Evolutionary conservation across 139 green algal genomes (phyloP), one percentile per base, ranked within the genome.

Genomic region (Chlamydomonas sp.): DNA sequence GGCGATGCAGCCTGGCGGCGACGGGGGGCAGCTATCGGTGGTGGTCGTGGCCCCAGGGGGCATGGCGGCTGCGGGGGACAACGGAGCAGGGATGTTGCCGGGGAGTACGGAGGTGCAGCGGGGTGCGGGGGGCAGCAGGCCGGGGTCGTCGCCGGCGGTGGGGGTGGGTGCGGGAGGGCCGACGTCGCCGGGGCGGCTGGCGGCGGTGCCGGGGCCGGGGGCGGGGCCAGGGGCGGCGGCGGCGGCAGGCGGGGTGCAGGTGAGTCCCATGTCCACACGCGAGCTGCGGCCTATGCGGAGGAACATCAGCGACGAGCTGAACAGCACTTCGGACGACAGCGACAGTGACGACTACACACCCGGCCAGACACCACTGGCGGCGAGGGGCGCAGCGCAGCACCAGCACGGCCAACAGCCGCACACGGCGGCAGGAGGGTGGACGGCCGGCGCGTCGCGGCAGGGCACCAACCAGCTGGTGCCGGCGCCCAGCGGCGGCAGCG

Each of bases 281-380:
- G 80, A 86, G 68, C 80, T 86, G 17, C 80, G 80, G 3, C 80
- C 80, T 69, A 86, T 78, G 80, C 80, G 80, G 20, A 68, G 80
- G 4, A 78, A 86, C 17, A 66, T 86, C 3, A 86, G 80, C 69
- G 14, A 72, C 17, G 80, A 86, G 57, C 67, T 86, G 59, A 86
- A 68, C 68, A 86, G 68, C 80, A 66, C 80, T 5, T 60, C 78
- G 1, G 15, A 5, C 20, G 71, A 77, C 4, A 69, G 16, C 68
- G 80, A 86, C 80, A 79, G 68, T 59, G 60, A 71, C 64, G 64
- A 79, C 60, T 59, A 86, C 67, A 49, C 31, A 49, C 6, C n/a
- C 20, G 69, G 6, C 31, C 18, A 8, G 20, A 4, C 78, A n/a
- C 16, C 18, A 1, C 10, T 8, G 6, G 71, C 71, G 17, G 71